A percentile compares a stretch with the other conserved stretches of the same genome.
Conservation (phyloP, 495 filamentous ascomycete genomes). For the Talaromyces thailandensis region DNA sequence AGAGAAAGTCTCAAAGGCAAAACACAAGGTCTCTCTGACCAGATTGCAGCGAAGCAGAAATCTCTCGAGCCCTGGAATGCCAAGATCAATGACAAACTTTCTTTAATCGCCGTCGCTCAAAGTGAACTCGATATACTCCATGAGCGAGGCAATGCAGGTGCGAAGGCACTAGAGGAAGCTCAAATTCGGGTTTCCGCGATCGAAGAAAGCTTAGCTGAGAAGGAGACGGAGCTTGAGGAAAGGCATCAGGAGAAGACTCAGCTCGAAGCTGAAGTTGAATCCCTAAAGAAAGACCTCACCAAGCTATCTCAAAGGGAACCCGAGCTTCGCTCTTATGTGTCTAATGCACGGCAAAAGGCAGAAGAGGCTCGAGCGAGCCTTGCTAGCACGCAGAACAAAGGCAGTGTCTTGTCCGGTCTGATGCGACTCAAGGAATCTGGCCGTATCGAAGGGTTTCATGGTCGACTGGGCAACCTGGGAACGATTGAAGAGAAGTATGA, state of each 20-base stretch:
- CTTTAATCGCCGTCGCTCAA: slow-evolving; percentile 85
- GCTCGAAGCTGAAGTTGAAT: slow-evolving; percentile 64
- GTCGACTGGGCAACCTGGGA: slow-evolving; percentile 90
- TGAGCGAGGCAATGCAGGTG: slow-evolving; percentile 80
- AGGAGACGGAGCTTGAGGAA: slow-evolving; percentile 66
- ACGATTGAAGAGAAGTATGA: slow-evolving; percentile 92
- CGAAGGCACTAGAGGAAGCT: slow-evolving; percentile 74
- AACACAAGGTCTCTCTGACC: slow-evolving; percentile 85
- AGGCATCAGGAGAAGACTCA: slow-evolving; percentile 60
- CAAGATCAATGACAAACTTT: slow-evolving; percentile 92
- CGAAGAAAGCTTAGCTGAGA: slow-evolving; percentile 56
- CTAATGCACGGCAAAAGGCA: slow-evolving; percentile 81
- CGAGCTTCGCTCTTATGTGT: slow-evolving; percentile 68
- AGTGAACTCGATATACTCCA: slow-evolving; percentile 86
- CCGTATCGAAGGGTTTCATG: slow-evolving; percentile 93
- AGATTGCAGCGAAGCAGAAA: slow-evolving; percentile 88
- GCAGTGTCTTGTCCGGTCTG: slow-evolving; percentile 81
- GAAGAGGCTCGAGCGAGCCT: slow-evolving; percentile 89
- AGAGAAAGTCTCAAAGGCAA: slow-evolving; percentile 86
- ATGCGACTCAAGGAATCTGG: slow-evolving; percentile 96
- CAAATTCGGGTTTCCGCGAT: slow-evolving; percentile 67
- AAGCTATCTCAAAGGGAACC: slow-evolving; percentile 70
- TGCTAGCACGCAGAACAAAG: slow-evolving; percentile 80
- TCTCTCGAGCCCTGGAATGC: slow-evolving; percentile 93
- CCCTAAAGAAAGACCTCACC: slow-evolving; percentile 60